Base-by-base conservation (phyloP, 2,329 filamentous ascomycete species). In the Nothophaeocryptopus gaeumannii region DNA sequence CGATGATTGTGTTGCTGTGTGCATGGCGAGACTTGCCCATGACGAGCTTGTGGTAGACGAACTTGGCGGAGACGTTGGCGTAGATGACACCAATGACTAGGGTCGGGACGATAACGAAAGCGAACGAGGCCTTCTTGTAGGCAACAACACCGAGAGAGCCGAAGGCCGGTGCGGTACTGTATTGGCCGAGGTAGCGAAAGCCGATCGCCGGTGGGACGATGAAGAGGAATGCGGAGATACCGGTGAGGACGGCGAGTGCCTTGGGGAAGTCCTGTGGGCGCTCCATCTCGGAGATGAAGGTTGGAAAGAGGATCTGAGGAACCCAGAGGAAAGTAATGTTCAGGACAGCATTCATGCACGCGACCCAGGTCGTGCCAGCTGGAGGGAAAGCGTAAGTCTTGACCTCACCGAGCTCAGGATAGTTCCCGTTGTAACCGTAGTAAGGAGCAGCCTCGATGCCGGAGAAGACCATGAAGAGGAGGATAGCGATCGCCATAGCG, bases 211-310 rank as follows among this genome's bases (percentile, higher is more conserved):
- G 74, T 1, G 74, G 75, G 4, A 77, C 70, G 55, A 77, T 74
- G 67, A 78, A 77, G 1, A 78, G 65, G 62, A 78, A 70, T 41
- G 59, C 62, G 3, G 73, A 77, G 38, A 77, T 71, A 2, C 14
- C 69, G 2, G 71, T 60, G 3, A 78, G 63, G 32, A 78, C 74
- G 2, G 74, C 72, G 32, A 78, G 68, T 2, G 74, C 65, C 51
- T 78, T 78, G 38, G 75, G 74, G 62, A 78, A 78, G 60, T 78
- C 75, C 40, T 77, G 70, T 1, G 75, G 75, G 10, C 61, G 63
- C 51, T 77, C 70, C 74, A 77, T 77, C 54, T 78, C 75, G 30
- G 74, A 58, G 62, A 78, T 77, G 63, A 78, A 78, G 11, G 72
- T 74, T 1, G 75, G 75, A 61, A 78, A 77, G 20, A 78, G 69